These are phyloP conservation scores for Tuber borchii DNA, from an alignment of 495 filamentous ascomycete genomes.

Conservation along the genomic window DNA sequence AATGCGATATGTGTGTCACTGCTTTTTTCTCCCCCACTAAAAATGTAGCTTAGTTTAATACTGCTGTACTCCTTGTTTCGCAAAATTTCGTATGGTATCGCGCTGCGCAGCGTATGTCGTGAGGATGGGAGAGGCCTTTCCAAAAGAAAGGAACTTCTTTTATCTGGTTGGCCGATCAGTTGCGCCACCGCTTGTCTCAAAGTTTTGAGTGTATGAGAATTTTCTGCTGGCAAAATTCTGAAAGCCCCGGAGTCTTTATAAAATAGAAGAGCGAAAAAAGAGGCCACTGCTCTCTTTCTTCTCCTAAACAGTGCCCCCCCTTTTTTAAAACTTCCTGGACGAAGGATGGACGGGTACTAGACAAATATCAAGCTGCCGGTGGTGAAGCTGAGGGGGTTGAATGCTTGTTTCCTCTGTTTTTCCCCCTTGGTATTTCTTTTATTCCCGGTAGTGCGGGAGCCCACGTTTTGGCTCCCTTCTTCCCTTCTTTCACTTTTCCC, in stretches of 20 bases:
- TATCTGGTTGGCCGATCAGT: neutral
- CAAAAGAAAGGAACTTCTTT: neutral
- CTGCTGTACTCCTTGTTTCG: neutral
- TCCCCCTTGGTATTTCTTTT: neutral
- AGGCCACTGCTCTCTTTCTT: neutral
- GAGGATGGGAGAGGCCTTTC: neutral
- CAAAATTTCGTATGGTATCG: neutral
- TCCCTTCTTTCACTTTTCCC: neutral
- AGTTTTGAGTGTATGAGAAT: neutral
- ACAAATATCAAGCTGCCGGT: neutral
- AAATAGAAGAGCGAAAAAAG: neutral
- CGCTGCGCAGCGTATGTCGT: neutral
- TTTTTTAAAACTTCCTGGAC: neutral
- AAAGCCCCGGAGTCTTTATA: neutral
- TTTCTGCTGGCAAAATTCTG: neutral
- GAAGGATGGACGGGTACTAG: neutral
- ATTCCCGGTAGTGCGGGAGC: neutral
- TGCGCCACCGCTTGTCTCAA: neutral
- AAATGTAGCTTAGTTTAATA: neutral
- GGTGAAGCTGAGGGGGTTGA: neutral
- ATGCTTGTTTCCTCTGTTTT: neutral
- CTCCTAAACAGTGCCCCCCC: neutral
- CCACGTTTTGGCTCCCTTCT: neutral
- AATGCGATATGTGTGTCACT: neutral
- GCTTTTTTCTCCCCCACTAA: neutral